Percentiles rank a stretch among this genome's conserved stretches.
Conservation (phyloP, 441 rosid genomes). For the Arabidopsis hybrid region DNA sequence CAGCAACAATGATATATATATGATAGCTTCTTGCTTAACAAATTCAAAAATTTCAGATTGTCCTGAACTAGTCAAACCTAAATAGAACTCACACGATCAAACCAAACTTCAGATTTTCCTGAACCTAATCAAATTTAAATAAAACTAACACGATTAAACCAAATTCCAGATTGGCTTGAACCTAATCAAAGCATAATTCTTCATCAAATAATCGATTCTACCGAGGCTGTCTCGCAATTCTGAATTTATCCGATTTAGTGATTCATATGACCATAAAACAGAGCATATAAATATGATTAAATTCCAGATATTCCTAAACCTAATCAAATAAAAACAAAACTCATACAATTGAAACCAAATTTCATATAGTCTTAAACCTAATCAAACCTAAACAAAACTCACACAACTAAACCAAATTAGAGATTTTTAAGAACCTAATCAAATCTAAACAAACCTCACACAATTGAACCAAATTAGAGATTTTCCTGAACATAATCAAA, state of each 20-base stretch:
- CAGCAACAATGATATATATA: constrained; percentile 1
- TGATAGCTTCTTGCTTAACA: not conserved
- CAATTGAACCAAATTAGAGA: not conserved
- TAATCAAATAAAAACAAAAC: not conserved
- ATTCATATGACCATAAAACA: not conserved
- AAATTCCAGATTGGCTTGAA: not conserved
- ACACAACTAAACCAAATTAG: not conserved
- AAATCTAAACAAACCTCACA: not conserved
- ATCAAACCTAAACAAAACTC: not conserved
- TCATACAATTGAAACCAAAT: not conserved
- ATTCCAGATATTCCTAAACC: not conserved
- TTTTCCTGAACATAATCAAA: not conserved
- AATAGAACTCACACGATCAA: not conserved
- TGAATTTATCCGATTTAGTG: not conserved
- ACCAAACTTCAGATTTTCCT: not conserved
- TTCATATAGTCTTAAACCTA: not conserved
- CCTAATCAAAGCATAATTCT: not conserved
- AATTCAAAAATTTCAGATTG: not conserved
- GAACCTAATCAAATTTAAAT: not conserved
- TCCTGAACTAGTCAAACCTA: not conserved
- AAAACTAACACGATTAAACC: not conserved
- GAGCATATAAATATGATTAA: not conserved
- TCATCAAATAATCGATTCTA: not conserved
- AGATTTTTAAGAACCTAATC: not conserved
- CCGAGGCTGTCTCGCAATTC: not conserved